Percentiles rank a stretch among this genome's conserved stretches.
phyloP scores from a whole-genome alignment of 129 eudicot species.

The Flaveria trinervia region DNA sequence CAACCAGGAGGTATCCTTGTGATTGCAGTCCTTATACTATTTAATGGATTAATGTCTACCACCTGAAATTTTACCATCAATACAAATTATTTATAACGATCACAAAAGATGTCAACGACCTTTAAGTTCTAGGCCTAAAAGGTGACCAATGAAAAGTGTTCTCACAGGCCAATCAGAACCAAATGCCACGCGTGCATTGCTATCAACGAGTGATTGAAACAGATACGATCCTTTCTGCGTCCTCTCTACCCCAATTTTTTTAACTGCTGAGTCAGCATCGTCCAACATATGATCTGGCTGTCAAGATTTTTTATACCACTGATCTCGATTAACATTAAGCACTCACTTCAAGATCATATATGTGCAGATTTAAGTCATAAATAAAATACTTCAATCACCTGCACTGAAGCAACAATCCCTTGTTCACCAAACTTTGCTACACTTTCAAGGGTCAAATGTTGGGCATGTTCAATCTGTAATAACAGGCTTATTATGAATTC shows the following conservation, averaged over 20 bases:
- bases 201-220: slow-evolving; percentile 61
- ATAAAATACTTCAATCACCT: slow-evolving; percentile 44
- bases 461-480: slow-evolving; percentile 93
- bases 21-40: slow-evolving; percentile 77
- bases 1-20: slow-evolving; percentile 76
- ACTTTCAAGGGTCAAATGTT: slow-evolving; percentile 75
- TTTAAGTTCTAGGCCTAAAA: not conserved
- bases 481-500: not conserved
- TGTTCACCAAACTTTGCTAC: slow-evolving; percentile 75
- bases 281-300: slow-evolving; percentile 97
- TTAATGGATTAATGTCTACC: slow-evolving; percentile 79
- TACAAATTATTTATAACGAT: slow-evolving; percentile 9
- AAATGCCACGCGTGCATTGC: slow-evolving; percentile 73
- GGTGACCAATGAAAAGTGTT: slow-evolving; percentile 11
- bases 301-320: slow-evolving; percentile 26
- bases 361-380: not conserved
- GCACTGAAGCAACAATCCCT: slow-evolving; percentile 79
- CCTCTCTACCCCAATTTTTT: slow-evolving; percentile 76
- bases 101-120: slow-evolving; percentile 10
- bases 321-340: not conserved
- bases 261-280: slow-evolving; percentile 80
- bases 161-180: slow-evolving; percentile 99
- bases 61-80: slow-evolving; percentile 52
- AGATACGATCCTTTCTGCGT: slow-evolving; percentile 73
- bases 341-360: not conserved